Conservation (phyloP, 257 asterid species). For the Solanum ossicruentum region DNA sequence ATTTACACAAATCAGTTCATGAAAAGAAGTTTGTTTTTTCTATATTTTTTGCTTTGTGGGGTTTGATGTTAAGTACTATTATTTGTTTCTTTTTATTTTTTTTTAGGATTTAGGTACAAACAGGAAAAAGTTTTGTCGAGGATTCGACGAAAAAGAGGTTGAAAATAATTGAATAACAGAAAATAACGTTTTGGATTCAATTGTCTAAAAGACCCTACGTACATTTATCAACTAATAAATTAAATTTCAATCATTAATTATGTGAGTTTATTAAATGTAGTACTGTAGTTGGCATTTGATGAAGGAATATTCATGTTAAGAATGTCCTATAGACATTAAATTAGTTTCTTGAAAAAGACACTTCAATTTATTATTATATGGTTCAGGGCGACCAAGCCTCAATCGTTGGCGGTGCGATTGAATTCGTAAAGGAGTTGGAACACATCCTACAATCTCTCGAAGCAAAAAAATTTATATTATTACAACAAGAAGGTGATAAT, state of each 20-base stretch:
- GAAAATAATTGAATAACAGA: background rate
- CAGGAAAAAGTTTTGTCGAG: background rate
- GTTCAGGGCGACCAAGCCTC: conserved; percentile 94
- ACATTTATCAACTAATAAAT: background rate
- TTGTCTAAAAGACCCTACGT: background rate
- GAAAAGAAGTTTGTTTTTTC: background rate
- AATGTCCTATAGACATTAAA: background rate
- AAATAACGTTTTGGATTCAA: background rate
- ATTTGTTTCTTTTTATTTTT: background rate
- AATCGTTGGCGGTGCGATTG: conserved; percentile 91
- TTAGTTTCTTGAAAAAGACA: background rate
- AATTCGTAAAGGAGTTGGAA: conserved; percentile 89
- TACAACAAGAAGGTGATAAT: background rate
- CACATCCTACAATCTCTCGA: conserved; percentile 81
- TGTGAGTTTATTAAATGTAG: background rate
- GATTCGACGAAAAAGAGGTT: background rate
- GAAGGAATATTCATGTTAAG: background rate
- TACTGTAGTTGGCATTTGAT: background rate
- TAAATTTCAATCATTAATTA: background rate
- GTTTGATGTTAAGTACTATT: background rate
- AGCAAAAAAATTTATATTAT: conserved; percentile 36
- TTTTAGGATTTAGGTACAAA: background rate
- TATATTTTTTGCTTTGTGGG: background rate
- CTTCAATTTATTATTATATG: background rate
- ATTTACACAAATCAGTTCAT: background rate